A percentile compares a stretch with the other conserved stretches of the same genome.
Conservation (phyloP, 768 basidiomycete genomes). For the Mrakia hoshinonis region DNA sequence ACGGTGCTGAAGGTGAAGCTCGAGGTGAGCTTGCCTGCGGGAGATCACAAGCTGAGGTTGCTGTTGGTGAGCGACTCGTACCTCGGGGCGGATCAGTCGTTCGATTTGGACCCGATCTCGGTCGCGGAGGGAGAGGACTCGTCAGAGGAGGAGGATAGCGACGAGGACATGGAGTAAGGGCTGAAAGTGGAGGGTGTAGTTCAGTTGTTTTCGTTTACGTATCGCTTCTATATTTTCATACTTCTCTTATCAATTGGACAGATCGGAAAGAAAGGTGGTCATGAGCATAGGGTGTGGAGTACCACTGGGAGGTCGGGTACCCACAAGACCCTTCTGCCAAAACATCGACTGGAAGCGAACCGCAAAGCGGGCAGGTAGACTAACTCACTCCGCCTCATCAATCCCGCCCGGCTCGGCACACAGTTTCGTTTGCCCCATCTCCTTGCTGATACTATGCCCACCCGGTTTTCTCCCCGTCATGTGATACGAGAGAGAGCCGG, state of each 20-base stretch:
- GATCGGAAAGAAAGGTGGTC: neutral
- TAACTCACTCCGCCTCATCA: neutral
- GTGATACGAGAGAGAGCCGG: neutral
- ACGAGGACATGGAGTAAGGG: conserved; percentile 24
- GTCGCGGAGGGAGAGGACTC: conserved; percentile 26
- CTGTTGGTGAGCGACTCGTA: conserved; percentile 47
- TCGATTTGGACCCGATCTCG: conserved; percentile 23
- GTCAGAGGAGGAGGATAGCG: conserved; percentile 25
- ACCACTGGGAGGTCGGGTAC: no score
- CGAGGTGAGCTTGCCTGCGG: conserved; percentile 80
- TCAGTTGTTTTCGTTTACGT: neutral
- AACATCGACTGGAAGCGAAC: no score
- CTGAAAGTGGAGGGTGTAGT: neutral
- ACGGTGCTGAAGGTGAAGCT: conserved; percentile 70
- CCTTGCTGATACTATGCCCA: no score
- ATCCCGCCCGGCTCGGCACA: no score
- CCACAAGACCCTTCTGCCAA: no score
- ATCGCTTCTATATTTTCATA: neutral
- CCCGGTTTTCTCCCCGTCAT: no score
- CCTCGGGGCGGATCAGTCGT: conserved; percentile 27
- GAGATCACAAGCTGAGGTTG: conserved; percentile 68
- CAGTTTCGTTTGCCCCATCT: no score
- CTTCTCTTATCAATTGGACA: neutral
- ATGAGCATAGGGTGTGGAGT: no score
- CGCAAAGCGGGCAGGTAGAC: neutral